Conservation (phyloP, 2,329 filamentous ascomycete species). For the Thielaviopsis cerberus region DNA sequence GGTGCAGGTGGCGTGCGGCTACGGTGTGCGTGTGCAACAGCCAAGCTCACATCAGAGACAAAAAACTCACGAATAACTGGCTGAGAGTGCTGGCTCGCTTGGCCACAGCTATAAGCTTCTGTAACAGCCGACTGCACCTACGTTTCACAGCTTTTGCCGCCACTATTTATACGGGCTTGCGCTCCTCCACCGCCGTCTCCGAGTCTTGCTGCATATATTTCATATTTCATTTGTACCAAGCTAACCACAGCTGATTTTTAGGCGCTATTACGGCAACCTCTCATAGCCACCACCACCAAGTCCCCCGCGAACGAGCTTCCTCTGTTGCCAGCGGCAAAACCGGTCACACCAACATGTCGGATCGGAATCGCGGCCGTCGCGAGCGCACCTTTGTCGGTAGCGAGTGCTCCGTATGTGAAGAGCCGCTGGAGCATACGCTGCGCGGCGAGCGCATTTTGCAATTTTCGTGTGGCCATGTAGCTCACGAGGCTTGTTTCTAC, state of each 20-base stretch:
- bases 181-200: not conserved
- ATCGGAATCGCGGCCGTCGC: conserved; percentile 60
- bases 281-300: conserved; percentile 13
- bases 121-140: not conserved
- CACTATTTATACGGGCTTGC: not conserved
- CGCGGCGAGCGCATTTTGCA: conserved; percentile 86
- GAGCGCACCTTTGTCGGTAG: conserved; percentile 90
- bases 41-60: not conserved
- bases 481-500: conserved; percentile 96
- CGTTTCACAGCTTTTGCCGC: not conserved
- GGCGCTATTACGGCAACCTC: conserved; percentile 8
- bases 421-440: conserved; percentile 86
- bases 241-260: not conserved
- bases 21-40: not conserved
- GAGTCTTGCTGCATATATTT: not conserved
- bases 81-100: too few relatives aligned
- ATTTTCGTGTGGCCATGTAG: conserved; percentile 91
- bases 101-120: too few relatives aligned
- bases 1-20: not conserved
- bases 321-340: conserved; percentile 11
- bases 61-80: not conserved
- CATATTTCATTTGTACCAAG: not conserved
- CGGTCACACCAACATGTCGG: conserved; percentile 29
- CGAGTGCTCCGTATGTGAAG: conserved; percentile 90
- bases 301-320: conserved; percentile 11